A percentile compares a stretch with the other conserved stretches of the same genome.
Conservation (phyloP, 495 filamentous ascomycete genomes). For the Penicillium macrosclerotiorum region DNA sequence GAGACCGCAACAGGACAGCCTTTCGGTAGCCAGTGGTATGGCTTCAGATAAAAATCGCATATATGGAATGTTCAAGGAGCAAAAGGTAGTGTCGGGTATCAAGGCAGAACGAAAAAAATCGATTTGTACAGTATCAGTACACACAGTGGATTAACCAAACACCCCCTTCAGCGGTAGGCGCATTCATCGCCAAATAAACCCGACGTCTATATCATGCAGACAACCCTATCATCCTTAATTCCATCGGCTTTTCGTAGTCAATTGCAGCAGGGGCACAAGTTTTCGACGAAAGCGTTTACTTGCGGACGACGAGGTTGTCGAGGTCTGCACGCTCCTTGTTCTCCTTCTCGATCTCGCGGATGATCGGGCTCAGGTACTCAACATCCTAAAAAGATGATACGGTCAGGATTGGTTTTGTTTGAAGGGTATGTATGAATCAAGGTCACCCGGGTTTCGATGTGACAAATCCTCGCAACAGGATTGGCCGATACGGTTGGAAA, state of each 20-base stretch:
- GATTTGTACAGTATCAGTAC: constrained; percentile 56
- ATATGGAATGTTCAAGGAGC: neutral
- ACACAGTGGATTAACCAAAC: constrained; percentile 27
- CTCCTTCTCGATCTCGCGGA: constrained; percentile 81
- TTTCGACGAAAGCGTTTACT: constrained; percentile 24
- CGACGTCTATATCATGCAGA: constrained; percentile 30
- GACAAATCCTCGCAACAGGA: constrained; percentile 46
- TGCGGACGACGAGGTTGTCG: constrained; percentile 73
- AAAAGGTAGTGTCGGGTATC: neutral
- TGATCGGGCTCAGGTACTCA: constrained; percentile 75
- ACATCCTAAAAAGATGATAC: constrained; percentile 56
- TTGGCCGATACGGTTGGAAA: constrained; percentile 37
- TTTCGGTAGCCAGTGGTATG: neutral
- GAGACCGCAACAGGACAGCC: neutral
- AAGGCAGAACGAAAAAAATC: constrained; percentile 33
- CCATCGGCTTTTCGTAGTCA: constrained; percentile 19
- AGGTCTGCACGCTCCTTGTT: constrained; percentile 75
- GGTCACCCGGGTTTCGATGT: constrained; percentile 17
- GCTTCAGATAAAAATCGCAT: neutral
- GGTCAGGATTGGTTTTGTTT: constrained; percentile 17
- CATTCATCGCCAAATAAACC: constrained; percentile 25
- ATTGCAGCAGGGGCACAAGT: constrained; percentile 14
- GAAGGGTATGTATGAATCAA: constrained; percentile 7
- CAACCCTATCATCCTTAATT: constrained; percentile 22
- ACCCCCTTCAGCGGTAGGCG: constrained; percentile 16